phyloP scores from a whole-genome alignment of 768 basidiomycete species.

The Leccinum rimulosum region DNA sequence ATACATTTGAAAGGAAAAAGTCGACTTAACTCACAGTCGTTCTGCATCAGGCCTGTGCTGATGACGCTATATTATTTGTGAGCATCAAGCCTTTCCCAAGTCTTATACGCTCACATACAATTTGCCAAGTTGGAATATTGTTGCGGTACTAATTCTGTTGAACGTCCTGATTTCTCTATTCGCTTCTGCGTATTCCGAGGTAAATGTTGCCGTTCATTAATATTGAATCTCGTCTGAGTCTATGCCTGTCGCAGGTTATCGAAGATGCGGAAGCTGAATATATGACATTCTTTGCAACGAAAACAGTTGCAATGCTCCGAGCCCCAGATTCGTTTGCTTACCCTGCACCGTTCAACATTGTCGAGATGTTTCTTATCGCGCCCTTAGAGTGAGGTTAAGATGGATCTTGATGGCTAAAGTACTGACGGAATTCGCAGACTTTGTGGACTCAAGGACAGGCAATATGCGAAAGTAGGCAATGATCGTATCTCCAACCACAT shows the following conservation, averaged over 20 bases:
- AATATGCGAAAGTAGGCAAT: slow-evolving; percentile 56
- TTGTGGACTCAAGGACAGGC: slow-evolving; percentile 43
- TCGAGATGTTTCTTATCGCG: slow-evolving; percentile 76
- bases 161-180: slow-evolving; percentile 97
- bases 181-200: slow-evolving; percentile 88
- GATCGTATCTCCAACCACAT: background rate
- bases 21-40: background rate
- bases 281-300: slow-evolving; percentile 85
- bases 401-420: background rate
- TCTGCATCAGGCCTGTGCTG: slow-evolving; percentile 45
- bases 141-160: slow-evolving; percentile 79
- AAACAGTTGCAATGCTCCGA: slow-evolving; percentile 81
- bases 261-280: slow-evolving; percentile 89
- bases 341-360: slow-evolving; percentile 89
- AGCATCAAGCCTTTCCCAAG: slow-evolving; percentile 23
- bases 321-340: slow-evolving; percentile 82
- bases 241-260: slow-evolving; percentile 53
- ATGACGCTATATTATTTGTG: slow-evolving; percentile 79
- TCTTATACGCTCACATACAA: background rate
- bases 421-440: slow-evolving; percentile 32
- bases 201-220: slow-evolving; percentile 33
- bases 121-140: slow-evolving; percentile 69
- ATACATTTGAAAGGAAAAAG: background rate
- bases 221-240: background rate
- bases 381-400: slow-evolving; percentile 73